Evolutionary conservation across 2,329 filamentous ascomycete genomes (phyloP), one percentile per base, ranked within the genome.

Genomic region (Aspergillus hortae): DNA sequence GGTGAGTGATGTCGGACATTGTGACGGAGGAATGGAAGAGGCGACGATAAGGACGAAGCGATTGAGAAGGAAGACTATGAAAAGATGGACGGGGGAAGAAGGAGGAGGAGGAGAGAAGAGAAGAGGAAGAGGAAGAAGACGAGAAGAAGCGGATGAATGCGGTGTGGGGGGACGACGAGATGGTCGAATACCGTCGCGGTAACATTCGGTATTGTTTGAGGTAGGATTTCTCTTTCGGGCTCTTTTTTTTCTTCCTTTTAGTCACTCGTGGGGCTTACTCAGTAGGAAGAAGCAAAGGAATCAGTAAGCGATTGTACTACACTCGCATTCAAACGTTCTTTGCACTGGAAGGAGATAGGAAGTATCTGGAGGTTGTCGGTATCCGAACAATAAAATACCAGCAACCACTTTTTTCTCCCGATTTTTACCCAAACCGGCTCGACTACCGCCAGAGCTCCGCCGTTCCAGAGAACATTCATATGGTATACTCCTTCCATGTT

Each of bases 1-100:
- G 83, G 80, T 90, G 87, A 62, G 80, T 81, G 74, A 89, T 83
- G 69, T 89, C 82, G 74, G 78, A 76, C 86, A 89, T 89, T 67
- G 67, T 83, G 72, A 59, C 51, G 46, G 56, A 56, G 48, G 54
- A 58, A 55, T 33, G 48, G 53, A 56, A 50, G 47, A 52, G 44
- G 51, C 30, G 49, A 49, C 23, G 44, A 56, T 48, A 41, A 41
- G 46, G 46, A 53, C 51, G 49, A 46, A 52, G 11, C 6, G 6
- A 42, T 6, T 6, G 51, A 49, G 54, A 51, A 56, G 43, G 19
- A 42, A 14, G 7, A 42, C 6, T 44, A 48, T 53, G 57, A 59
- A 51, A 54, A 57, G 60, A 30, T 11, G 9, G 27, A 54, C 59
- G 46, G 53, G 51, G 47, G 53, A 47, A 53, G 51, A 49, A 61